phyloP scores from a whole-genome alignment of 352 stramenopile species.

The Globisporangium carolinianum region DNA sequence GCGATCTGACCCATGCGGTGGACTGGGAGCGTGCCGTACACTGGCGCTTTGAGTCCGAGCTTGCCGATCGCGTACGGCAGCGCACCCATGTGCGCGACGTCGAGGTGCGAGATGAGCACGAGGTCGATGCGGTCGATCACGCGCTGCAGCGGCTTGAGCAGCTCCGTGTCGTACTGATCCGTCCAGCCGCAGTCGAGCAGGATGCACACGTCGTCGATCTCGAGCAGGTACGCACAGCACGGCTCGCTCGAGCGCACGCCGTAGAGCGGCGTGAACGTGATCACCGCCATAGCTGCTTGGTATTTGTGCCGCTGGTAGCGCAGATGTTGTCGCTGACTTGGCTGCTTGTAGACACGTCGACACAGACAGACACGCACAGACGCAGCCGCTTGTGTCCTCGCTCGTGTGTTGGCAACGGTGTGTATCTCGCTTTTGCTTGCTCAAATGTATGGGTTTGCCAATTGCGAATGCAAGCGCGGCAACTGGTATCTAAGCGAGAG shows the following conservation, averaged over 20 bases:
- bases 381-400: background rate
- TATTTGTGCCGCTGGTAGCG: too few species aligned
- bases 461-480: background rate
- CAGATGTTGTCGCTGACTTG: too few species aligned
- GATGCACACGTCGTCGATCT: slow-evolving; percentile 90
- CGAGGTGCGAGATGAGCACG: slow-evolving; percentile 86
- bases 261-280: slow-evolving; percentile 89
- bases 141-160: slow-evolving; percentile 75
- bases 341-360: background rate
- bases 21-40: slow-evolving; percentile 93
- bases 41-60: slow-evolving; percentile 74
- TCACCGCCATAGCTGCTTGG: slow-evolving; percentile 63
- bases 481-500: background rate
- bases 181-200: slow-evolving; percentile 90
- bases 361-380: background rate
- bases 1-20: slow-evolving; percentile 96
- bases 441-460: background rate
- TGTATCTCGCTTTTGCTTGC: too few species aligned
- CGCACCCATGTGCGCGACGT: slow-evolving; percentile 87
- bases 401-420: background rate
- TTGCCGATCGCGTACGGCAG: slow-evolving; percentile 87
- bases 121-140: slow-evolving; percentile 85
- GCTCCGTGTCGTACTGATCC: slow-evolving; percentile 79
- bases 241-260: slow-evolving; percentile 74
- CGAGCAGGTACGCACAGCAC: slow-evolving; percentile 85